Evolutionary conservation across 2,329 filamentous ascomycete species (phyloP).

Genomic region (Rhynchosporium graminicola): DNA sequence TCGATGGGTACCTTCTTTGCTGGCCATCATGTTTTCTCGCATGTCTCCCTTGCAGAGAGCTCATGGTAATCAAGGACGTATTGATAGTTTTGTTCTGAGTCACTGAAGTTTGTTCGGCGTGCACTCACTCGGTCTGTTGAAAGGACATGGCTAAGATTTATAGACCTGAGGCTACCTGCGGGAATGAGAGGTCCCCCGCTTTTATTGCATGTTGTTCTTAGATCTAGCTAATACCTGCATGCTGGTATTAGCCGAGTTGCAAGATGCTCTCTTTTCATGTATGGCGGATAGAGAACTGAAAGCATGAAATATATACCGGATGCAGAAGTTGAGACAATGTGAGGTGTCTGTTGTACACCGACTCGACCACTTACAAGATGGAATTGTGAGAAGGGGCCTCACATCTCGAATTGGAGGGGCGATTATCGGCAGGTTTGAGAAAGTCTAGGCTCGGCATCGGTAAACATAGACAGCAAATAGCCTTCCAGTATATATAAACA

Average conservation of each 20-base stretch:
- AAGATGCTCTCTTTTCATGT: not conserved
- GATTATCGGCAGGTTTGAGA: no score
- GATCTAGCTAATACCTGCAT: not conserved
- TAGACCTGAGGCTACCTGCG: not conserved
- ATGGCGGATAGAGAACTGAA: not conserved
- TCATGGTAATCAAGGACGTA: not conserved
- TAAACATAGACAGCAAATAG: no score
- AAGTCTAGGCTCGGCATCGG: not conserved
- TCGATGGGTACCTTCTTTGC: not conserved
- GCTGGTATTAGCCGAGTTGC: not conserved
- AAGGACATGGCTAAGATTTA: not conserved
- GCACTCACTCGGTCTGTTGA: slow-evolving; percentile 4
- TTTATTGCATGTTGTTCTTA: not conserved
- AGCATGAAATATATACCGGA: no score
- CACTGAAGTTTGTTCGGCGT: not conserved
- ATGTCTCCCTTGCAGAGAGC: slow-evolving; percentile 1
- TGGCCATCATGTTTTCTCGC: not conserved
- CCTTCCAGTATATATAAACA: no score
- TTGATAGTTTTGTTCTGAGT: not conserved
- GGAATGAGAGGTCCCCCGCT: slow-evolving; percentile 1
- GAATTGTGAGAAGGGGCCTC: not conserved
- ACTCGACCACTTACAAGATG: not conserved
- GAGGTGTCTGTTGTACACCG: not conserved
- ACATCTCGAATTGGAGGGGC: not conserved
- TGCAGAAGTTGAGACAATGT: not conserved